A percentile compares a stretch with the other conserved stretches of the same genome.
phyloP scores from a whole-genome alignment of 1,284 basidiomycete genomes.

The Fomitopsis betulina region DNA sequence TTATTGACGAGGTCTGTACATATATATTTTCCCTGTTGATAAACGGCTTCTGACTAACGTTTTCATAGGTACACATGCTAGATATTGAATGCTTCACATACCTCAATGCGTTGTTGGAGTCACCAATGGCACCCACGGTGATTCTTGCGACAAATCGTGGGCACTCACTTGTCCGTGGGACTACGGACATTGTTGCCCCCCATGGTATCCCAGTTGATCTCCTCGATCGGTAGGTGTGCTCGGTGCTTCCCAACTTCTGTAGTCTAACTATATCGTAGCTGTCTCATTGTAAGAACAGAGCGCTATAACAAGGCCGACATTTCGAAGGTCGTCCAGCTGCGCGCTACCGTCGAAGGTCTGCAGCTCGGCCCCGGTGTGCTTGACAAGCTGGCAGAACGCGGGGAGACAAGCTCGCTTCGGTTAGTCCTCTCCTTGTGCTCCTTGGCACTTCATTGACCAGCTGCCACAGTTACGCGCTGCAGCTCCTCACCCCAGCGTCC shows the following conservation, averaged over 20 bases:
- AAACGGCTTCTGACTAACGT: background rate
- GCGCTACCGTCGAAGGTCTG: conserved; percentile 85
- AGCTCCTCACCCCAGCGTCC: conserved; percentile 89
- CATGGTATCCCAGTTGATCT: conserved; percentile 95
- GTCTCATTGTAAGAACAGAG: conserved; percentile 95
- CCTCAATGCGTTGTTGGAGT: conserved; percentile 93
- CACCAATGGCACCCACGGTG: conserved; percentile 95
- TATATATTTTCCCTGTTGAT: background rate
- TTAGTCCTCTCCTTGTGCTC: conserved; percentile 31
- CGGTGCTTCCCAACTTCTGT: conserved; percentile 2
- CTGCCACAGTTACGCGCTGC: conserved; percentile 75
- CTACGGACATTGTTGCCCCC: conserved; percentile 86
- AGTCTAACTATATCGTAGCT: conserved; percentile 39
- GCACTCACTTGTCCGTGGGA: conserved; percentile 87
- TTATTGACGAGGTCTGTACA: conserved; percentile 89
- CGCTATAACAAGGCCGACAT: conserved; percentile 85
- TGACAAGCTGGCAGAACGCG: conserved; percentile 79
- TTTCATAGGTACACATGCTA: conserved; percentile 90
- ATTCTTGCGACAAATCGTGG: conserved; percentile 97
- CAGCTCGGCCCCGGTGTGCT: conserved; percentile 76
- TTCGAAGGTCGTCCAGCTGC: conserved; percentile 80
- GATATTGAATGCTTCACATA: conserved; percentile 99
- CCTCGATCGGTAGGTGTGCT: conserved; percentile 68
- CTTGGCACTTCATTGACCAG: background rate
- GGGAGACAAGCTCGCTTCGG: conserved; percentile 83